Conservation (phyloP, 1,139 yeast species). For the Suhomyces panamericanus region DNA sequence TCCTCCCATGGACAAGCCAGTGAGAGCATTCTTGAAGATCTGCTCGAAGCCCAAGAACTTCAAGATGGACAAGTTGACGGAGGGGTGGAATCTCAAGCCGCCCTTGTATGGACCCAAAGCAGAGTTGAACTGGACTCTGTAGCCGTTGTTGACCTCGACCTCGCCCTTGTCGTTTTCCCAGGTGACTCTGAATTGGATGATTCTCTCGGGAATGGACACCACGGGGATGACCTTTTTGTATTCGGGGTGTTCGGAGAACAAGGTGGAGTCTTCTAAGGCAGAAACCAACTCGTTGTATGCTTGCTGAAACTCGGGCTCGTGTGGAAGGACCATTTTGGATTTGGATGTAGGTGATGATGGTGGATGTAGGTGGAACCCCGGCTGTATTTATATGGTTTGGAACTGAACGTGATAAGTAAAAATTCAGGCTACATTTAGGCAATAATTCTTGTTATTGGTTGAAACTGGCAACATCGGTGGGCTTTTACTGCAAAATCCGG, state of each 20-base stretch:
- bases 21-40: constrained; percentile 95
- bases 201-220: constrained; percentile 92
- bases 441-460: background rate
- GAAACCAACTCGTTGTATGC: constrained; percentile 92
- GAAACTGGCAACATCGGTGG: background rate
- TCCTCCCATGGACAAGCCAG: constrained; percentile 98
- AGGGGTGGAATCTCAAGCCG: constrained; percentile 96
- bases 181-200: constrained; percentile 92
- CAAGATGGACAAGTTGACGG: constrained; percentile 90
- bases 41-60: constrained; percentile 98
- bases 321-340: constrained; percentile 51
- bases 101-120: constrained; percentile 99
- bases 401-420: background rate
- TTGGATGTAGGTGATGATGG: background rate
- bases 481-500: background rate
- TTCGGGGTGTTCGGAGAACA: constrained; percentile 86
- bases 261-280: constrained; percentile 87
- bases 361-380: background rate
- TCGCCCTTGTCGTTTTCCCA: constrained; percentile 97
- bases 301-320: constrained; percentile 98
- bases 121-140: constrained; percentile 97
- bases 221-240: constrained; percentile 88
- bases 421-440: background rate
- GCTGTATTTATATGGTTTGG: constrained; percentile 1
- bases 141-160: constrained; percentile 93